These are phyloP conservation scores for Cercospora sp. DNA, from an alignment of 2,329 filamentous ascomycete genomes.

Conservation along the genomic window DNA sequence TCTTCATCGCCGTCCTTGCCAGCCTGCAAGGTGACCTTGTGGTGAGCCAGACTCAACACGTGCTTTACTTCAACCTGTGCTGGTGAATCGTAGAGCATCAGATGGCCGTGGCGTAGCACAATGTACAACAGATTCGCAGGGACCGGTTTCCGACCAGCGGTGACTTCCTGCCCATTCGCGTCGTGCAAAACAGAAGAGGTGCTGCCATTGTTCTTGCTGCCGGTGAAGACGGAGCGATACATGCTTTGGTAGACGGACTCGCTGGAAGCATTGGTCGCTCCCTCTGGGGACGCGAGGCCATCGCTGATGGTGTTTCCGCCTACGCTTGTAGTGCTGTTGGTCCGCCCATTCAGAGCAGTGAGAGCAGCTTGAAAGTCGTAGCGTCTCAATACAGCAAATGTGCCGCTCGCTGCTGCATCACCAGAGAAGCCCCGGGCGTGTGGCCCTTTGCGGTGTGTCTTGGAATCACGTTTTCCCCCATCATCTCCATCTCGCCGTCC, in stretches of 20 bases:
- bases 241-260: constrained; percentile 97
- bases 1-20: constrained; percentile 47
- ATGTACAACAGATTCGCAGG: constrained; percentile 38
- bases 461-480: constrained; percentile 4
- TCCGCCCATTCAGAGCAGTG: constrained; percentile 31
- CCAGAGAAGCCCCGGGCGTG: constrained; percentile 9
- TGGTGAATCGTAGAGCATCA: constrained; percentile 96
- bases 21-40: constrained; percentile 80
- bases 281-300: constrained; percentile 17
- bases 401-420: constrained; percentile 34
- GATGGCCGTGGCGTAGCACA: constrained; percentile 73
- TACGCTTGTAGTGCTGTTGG: constrained; percentile 14
- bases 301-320: constrained; percentile 15
- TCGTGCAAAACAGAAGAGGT: constrained; percentile 28
- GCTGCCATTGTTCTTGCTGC: constrained; percentile 55
- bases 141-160: constrained; percentile 22
- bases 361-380: constrained; percentile 37
- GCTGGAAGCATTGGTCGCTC: constrained; percentile 55
- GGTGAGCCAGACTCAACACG: constrained; percentile 88
- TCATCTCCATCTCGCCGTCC: constrained; percentile 15
- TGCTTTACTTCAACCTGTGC: constrained; percentile 95
- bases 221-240: constrained; percentile 94
- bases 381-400: constrained; percentile 36
- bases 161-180: constrained; percentile 13
- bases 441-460: constrained; percentile 11